A percentile compares a stretch with the other conserved stretches of the same genome.
These are phyloP conservation scores for Nicotiana tomentosiformis DNA, from an alignment of 257 asterid species.

Conservation along the genomic window DNA sequence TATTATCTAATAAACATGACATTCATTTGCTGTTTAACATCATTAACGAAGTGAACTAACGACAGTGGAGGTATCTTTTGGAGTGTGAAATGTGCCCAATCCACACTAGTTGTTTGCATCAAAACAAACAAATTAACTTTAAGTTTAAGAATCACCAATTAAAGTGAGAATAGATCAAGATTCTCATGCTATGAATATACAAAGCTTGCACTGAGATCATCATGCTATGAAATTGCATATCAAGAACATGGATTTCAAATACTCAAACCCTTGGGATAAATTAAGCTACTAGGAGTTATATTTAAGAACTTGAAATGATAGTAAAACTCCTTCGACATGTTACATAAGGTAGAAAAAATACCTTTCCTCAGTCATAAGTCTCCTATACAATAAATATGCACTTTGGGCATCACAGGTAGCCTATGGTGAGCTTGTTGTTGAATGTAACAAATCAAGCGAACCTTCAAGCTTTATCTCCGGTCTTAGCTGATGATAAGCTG, in stretches of 20 bases:
- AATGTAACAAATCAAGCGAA: background rate
- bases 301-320: background rate
- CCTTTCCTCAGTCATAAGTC: background rate
- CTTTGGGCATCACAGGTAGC: background rate
- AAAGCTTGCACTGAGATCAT: background rate
- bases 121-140: too few species aligned
- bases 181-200: background rate
- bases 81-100: too few species aligned
- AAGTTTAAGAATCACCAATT: too few species aligned
- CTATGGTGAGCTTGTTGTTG: background rate
- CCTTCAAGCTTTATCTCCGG: background rate
- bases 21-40: too few species aligned
- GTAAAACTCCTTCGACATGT: background rate
- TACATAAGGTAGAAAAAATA: background rate
- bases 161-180: too few species aligned
- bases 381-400: background rate
- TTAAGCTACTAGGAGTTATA: background rate
- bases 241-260: background rate
- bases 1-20: too few species aligned
- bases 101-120: too few species aligned
- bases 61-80: too few species aligned
- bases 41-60: too few species aligned
- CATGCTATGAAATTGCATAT: background rate
- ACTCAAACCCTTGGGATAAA: background rate
- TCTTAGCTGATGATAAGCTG: background rate